Base-by-base conservation (phyloP, 2,329 filamentous ascomycete genomes). In the Hypocreales sp. region DNA sequence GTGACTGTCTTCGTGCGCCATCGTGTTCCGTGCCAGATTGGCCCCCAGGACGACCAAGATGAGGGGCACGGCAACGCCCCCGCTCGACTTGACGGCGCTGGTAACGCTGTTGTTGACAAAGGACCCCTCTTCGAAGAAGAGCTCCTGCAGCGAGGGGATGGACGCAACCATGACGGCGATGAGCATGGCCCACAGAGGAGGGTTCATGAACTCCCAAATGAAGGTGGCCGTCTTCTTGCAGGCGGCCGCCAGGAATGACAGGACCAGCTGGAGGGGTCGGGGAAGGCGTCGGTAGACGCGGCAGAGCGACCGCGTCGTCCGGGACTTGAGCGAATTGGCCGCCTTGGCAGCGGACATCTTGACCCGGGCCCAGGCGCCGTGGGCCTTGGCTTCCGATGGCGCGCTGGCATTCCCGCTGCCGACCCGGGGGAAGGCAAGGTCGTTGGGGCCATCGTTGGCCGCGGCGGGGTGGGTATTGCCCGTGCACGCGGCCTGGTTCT, bases 131-230 rank as follows among this genome's bases (percentile, higher is more conserved):
- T 75, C 65, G 54, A 95, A 98, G 59, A 98, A 94, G 12, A 90
- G 57, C 22, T 65, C 61, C 50, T 98, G 87, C 7, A 98, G 66
- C 1, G 60, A 46, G 0, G 90, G 90, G 5, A 94, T 70, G 1
- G 84, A 92, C 3, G 90, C 90, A 5, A 98, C 80, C 27, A 93
- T 56, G 24, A 95, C 76, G n/a, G 90, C 82, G 21, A 75, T 61
- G 19, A 95, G 60, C 90, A 98, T 95, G 17, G 90, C 86, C 84
- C 86, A 95, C 15, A 98, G 72, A 1, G 90, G 90, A 22, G 90
- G 87, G 53, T 95, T 95, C 87, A 98, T 95, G 51, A 94, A 93
- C 25, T 80, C 79, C 79, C 80, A 90, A 9, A 86, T 48, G 28
- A 84, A 84, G 26, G 55, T 55, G 39, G 69, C 53, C 40, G 81